Percentiles rank a stretch among this genome's conserved stretches.
Evolutionary conservation across 140 eudicot genomes (phyloP).

Genomic region (Anethum foeniculum): DNA sequence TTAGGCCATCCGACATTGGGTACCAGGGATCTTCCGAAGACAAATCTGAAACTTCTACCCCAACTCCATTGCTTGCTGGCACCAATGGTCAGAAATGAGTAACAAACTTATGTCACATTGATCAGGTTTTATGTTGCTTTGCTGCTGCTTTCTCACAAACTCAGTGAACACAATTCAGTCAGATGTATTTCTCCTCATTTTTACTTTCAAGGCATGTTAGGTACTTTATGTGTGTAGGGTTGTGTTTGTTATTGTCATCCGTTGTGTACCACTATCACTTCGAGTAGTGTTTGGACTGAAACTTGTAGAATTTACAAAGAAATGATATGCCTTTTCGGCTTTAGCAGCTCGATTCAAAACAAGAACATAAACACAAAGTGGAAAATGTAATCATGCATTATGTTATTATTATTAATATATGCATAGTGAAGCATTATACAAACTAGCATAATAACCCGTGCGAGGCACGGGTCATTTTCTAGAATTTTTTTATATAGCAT

Average conservation of each 20-base stretch:
- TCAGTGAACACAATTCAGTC: constrained; percentile 31
- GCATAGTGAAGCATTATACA: no score
- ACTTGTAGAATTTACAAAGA: not conserved
- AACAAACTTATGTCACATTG: not conserved
- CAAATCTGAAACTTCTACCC: constrained; percentile 19
- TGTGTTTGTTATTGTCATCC: not conserved
- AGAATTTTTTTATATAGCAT: no score
- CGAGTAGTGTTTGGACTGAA: not conserved
- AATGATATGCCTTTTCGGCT: not conserved
- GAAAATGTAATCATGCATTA: not conserved
- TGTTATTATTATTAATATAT: no score
- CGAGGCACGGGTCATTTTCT: no score
- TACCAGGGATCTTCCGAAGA: constrained; percentile 25
- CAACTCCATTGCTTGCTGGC: constrained; percentile 17
- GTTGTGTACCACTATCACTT: not conserved
- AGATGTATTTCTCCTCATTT: not conserved
- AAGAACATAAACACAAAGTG: not conserved
- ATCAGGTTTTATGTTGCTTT: not conserved
- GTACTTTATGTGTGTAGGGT: constrained; percentile 16
- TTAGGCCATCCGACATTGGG: constrained; percentile 28
- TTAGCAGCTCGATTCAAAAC: not conserved
- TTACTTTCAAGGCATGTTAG: constrained; percentile 15
- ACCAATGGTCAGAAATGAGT: constrained; percentile 20
- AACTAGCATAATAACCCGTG: no score
- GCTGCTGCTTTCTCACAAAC: constrained; percentile 36